Evolutionary conservation across 2,329 filamentous ascomycete genomes (phyloP).

Genomic region (Cercospora sojina): DNA sequence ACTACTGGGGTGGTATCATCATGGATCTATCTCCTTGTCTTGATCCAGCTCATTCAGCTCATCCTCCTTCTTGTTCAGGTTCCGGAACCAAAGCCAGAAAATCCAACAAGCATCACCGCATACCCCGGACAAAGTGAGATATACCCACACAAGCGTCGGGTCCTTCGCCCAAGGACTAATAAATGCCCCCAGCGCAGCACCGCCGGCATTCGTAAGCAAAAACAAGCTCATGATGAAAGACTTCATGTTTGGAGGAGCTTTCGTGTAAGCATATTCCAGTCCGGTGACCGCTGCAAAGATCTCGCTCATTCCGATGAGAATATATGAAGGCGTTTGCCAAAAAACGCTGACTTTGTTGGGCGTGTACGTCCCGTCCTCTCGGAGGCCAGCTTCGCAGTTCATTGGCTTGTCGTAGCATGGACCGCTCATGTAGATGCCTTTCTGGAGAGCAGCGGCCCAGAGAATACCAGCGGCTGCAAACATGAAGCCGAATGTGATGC

Average conservation of each 20-base stretch:
- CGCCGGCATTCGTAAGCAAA: constrained; percentile 51
- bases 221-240: constrained; percentile 28
- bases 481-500: constrained; percentile 53
- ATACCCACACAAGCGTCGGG: constrained; percentile 63
- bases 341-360: constrained; percentile 46
- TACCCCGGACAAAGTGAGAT: constrained; percentile 21
- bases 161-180: constrained; percentile 61
- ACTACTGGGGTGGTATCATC: not conserved
- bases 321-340: constrained; percentile 39
- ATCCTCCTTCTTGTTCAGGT: constrained; percentile 23
- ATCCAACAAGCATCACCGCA: constrained; percentile 21
- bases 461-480: constrained; percentile 53
- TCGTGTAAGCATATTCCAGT: constrained; percentile 47
- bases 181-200: constrained; percentile 59
- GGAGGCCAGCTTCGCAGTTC: constrained; percentile 38
- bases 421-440: constrained; percentile 57
- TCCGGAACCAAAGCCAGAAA: constrained; percentile 46
- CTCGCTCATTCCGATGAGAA: constrained; percentile 46
- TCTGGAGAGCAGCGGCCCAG: constrained; percentile 56
- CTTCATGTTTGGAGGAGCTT: constrained; percentile 48
- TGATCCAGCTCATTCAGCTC: constrained; percentile 21
- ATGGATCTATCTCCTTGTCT: not conserved
- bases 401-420: constrained; percentile 40
- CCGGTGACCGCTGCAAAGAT: constrained; percentile 48
- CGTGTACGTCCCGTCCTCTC: constrained; percentile 34